A percentile compares a stretch with the other conserved stretches of the same genome.
phyloP scores from a whole-genome alignment of 306 rosid genomes.

The Notholithocarpus densiflorus region DNA sequence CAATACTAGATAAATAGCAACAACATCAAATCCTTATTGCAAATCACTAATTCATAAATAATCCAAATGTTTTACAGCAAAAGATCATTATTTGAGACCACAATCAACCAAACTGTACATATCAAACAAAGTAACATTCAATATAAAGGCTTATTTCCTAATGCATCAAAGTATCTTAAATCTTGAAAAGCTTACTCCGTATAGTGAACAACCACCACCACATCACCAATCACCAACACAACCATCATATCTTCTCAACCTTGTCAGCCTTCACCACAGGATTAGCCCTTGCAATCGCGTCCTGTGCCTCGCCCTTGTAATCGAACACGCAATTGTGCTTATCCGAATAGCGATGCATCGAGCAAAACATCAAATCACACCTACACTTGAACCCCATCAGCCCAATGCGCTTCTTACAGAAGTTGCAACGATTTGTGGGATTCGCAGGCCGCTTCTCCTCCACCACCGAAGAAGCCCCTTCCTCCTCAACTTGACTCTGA shows the following conservation, averaged over 20 bases:
- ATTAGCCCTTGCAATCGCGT: slow-evolving; percentile 19
- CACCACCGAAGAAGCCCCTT: slow-evolving; percentile 15
- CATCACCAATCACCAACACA: neutral
- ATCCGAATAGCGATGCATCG: slow-evolving; percentile 21
- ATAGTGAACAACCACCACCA: neutral
- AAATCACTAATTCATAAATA: neutral
- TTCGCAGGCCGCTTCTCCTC: slow-evolving; percentile 2
- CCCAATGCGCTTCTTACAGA: slow-evolving; percentile 22
- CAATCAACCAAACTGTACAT: slow-evolving; percentile 12
- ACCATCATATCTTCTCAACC: slow-evolving; percentile 21
- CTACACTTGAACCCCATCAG: slow-evolving; percentile 20
- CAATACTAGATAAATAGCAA: neutral
- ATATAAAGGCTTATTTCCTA: neutral
- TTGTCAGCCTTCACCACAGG: slow-evolving; percentile 27
- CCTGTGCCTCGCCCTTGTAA: slow-evolving; percentile 16
- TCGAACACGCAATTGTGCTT: slow-evolving; percentile 24
- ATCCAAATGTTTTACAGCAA: neutral
- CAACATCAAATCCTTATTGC: neutral
- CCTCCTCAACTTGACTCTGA: slow-evolving; percentile 10
- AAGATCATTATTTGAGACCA: neutral
- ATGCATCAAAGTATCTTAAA: neutral
- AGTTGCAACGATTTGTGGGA: slow-evolving; percentile 18
- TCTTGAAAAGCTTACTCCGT: neutral
- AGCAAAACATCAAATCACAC: slow-evolving; percentile 21
- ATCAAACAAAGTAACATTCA: neutral